These are phyloP conservation scores for Phyllosticta citriasiana DNA, from an alignment of 2,329 filamentous ascomycete species.

Conservation along the genomic window DNA sequence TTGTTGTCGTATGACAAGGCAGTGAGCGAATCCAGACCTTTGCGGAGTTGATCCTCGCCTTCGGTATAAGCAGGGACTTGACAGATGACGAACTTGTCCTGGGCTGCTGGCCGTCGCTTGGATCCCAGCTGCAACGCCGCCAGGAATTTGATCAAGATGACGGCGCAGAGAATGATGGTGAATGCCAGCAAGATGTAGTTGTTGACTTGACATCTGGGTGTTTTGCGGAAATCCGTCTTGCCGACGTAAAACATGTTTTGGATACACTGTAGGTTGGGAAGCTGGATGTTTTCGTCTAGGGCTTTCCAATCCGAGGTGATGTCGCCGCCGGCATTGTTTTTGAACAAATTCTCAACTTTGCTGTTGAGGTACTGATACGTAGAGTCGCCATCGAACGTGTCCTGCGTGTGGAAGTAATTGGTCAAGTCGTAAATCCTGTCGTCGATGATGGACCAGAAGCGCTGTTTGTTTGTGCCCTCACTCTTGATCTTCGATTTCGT, in stretches of 20 bases:
- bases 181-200: conserved; percentile 85
- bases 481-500: conserved; percentile 47
- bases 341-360: conserved; percentile 57
- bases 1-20: conserved; percentile 97
- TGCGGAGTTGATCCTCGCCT: conserved; percentile 87
- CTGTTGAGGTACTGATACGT: conserved; percentile 63
- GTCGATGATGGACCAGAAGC: conserved; percentile 72
- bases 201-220: conserved; percentile 70
- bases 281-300: conserved; percentile 42
- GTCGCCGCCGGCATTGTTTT: conserved; percentile 68
- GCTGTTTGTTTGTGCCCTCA: conserved; percentile 57
- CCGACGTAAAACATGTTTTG: conserved; percentile 76
- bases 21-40: conserved; percentile 88
- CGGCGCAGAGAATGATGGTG: conserved; percentile 68
- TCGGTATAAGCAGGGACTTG: conserved; percentile 97
- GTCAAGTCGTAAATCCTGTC: conserved; percentile 78
- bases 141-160: conserved; percentile 82
- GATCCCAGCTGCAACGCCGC: conserved; percentile 88
- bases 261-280: conserved; percentile 71
- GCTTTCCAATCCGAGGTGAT: conserved; percentile 58
- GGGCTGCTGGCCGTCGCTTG: conserved; percentile 76
- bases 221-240: conserved; percentile 71
- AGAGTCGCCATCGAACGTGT: conserved; percentile 45
- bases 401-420: conserved; percentile 75
- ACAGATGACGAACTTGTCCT: conserved; percentile 98